These are phyloP conservation scores for Striga hermonthica DNA, from an alignment of 305 asterid species.

Conservation along the genomic window DNA sequence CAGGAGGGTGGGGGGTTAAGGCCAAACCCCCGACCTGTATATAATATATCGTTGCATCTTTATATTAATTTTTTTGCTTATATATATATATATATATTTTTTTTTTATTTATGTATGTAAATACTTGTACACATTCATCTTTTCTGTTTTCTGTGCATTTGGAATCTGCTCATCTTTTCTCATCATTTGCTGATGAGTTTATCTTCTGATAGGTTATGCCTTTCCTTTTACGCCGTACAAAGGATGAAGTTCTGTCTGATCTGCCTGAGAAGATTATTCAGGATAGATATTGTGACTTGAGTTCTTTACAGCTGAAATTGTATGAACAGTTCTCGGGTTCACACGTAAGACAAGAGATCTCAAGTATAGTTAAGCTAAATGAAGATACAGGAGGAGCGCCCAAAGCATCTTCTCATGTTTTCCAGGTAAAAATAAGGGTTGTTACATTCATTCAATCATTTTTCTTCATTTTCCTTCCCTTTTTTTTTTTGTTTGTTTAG, in stretches of 20 bases:
- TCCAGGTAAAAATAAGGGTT: conserved; percentile 60
- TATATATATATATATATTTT: background rate
- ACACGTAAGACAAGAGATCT: conserved; percentile 79
- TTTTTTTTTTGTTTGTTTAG: background rate
- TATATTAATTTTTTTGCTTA: background rate
- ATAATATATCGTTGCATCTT: conserved; percentile 21
- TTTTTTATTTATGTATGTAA: background rate
- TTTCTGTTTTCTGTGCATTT: conserved; percentile 14
- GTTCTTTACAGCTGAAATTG: conserved; percentile 83
- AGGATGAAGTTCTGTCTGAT: conserved; percentile 96
- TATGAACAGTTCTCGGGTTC: conserved; percentile 96
- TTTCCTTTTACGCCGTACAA: conserved; percentile 95
- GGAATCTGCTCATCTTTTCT: background rate
- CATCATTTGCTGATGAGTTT: conserved; percentile 27
- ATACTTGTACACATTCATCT: background rate
- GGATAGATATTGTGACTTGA: conserved; percentile 97
- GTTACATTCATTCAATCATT: background rate
- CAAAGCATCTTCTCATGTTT: conserved; percentile 93
- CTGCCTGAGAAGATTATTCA: conserved; percentile 94
- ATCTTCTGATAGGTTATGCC: conserved; percentile 76
- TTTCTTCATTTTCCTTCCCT: background rate
- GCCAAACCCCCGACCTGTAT: no score
- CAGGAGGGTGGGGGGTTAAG: no score
- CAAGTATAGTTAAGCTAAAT: conserved; percentile 72
- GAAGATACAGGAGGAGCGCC: conserved; percentile 72